phyloP scores from a whole-genome alignment of 495 filamentous ascomycete species.

The Penicillium manginii region DNA sequence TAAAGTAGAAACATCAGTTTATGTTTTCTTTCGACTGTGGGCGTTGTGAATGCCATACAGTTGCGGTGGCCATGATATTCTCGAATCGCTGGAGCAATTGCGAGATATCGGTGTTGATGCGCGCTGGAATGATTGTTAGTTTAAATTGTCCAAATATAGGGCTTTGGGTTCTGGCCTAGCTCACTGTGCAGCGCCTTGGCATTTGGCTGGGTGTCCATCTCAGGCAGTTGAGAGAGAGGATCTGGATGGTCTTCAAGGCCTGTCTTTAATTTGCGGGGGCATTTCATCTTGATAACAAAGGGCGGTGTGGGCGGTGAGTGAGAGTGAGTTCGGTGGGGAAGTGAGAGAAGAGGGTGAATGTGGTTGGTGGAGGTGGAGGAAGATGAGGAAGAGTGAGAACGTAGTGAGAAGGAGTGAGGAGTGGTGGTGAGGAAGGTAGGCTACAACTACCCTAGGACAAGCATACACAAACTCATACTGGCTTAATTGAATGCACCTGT shows the following conservation, averaged over 20 bases:
- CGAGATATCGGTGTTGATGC: conserved; percentile 56
- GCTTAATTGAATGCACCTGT: background rate
- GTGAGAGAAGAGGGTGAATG: too few species aligned
- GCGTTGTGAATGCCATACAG: conserved; percentile 41
- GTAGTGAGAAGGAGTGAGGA: background rate
- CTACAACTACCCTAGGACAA: too few species aligned
- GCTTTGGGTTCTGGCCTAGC: background rate
- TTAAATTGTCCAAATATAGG: background rate
- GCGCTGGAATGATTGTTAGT: conserved; percentile 43
- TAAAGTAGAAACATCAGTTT: background rate
- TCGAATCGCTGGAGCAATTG: conserved; percentile 65
- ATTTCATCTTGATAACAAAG: conserved; percentile 2
- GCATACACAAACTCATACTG: background rate
- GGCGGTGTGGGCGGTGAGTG: conserved; percentile 13
- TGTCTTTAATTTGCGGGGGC: background rate
- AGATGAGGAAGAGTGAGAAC: background rate
- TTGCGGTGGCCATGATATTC: conserved; percentile 60
- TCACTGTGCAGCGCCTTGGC: conserved; percentile 45
- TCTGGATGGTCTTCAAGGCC: background rate
- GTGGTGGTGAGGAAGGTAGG: background rate
- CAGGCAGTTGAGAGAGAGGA: conserved; percentile 1
- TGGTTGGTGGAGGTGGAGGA: too few species aligned
- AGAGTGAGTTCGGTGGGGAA: too few species aligned
- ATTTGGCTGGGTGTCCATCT: conserved; percentile 25
- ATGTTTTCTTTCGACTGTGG: background rate